A percentile compares a stretch with the other conserved stretches of the same genome.
Evolutionary conservation across 2,329 filamentous ascomycete genomes (phyloP).

Genomic region (Cladorrhinum sp.): DNA sequence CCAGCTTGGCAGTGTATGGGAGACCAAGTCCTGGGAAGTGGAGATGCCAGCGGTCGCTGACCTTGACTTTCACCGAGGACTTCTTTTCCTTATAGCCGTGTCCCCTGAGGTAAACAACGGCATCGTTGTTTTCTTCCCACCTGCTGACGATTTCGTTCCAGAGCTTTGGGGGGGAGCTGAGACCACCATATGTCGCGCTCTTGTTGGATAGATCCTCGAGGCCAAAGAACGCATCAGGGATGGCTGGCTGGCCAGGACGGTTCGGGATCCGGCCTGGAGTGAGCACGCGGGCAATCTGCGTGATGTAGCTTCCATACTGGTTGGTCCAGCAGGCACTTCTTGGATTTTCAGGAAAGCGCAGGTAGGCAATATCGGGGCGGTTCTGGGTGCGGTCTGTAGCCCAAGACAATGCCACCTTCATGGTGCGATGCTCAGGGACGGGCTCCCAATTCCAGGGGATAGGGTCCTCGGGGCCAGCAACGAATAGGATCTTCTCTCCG

Average conservation of each 20-base stretch:
- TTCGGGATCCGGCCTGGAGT: slow-evolving; percentile 14
- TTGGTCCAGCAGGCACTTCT: slow-evolving; percentile 13
- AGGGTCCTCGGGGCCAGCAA: slow-evolving; percentile 17
- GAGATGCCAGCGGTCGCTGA: slow-evolving; percentile 20
- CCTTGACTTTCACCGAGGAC: not conserved
- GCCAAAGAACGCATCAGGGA: slow-evolving; percentile 24
- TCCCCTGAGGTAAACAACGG: slow-evolving; percentile 2
- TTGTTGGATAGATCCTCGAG: not conserved
- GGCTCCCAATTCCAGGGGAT: slow-evolving; percentile 22
- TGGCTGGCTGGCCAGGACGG: slow-evolving; percentile 21
- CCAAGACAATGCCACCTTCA: slow-evolving; percentile 20
- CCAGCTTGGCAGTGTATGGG: slow-evolving; percentile 2
- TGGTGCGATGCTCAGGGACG: slow-evolving; percentile 3
- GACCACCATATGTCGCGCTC: slow-evolving; percentile 20
- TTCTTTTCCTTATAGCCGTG: not conserved
- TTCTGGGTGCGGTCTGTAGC: slow-evolving; percentile 4
- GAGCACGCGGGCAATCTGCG: slow-evolving; percentile 20
- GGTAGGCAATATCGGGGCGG: slow-evolving; percentile 26
- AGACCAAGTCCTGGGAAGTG: slow-evolving; percentile 14
- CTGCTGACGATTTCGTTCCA: slow-evolving; percentile 11
- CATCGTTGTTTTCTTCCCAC: not conserved
- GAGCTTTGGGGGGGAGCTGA: slow-evolving; percentile 12
- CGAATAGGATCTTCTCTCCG: slow-evolving; percentile 15
- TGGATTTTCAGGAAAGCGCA: slow-evolving; percentile 22
- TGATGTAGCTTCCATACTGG: slow-evolving; percentile 18